Conservation (phyloP, 2,329 filamentous ascomycete species). For the Calonectria ilicicola region DNA sequence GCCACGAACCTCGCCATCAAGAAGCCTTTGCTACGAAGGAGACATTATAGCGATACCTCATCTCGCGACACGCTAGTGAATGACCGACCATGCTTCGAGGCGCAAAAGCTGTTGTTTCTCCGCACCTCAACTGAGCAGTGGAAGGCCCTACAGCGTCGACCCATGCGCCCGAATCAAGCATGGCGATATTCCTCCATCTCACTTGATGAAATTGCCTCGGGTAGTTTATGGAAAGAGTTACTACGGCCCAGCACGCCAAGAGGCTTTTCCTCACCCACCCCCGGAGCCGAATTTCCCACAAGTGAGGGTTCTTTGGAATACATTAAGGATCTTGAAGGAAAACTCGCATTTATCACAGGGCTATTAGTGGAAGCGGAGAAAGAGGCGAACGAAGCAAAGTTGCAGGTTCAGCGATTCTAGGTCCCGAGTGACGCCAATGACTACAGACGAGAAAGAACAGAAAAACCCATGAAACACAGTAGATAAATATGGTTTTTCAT, state of each 20-base stretch:
- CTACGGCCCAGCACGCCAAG: neutral
- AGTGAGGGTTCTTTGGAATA: neutral
- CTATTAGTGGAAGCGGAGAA: neutral
- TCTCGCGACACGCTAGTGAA: neutral
- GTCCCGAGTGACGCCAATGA: no score
- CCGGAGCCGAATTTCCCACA: neutral
- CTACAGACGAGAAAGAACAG: no score
- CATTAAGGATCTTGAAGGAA: neutral
- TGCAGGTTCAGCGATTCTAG: neutral
- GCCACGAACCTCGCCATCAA: neutral
- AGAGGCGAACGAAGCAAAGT: neutral
- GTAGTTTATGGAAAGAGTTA: neutral
- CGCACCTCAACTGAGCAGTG: neutral
- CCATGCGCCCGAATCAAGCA: neutral
- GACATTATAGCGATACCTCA: neutral
- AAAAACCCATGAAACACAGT: no score
- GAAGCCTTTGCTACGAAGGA: neutral
- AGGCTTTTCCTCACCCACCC: neutral
- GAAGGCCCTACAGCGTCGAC: neutral
- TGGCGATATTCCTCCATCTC: neutral
- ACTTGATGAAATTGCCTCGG: neutral
- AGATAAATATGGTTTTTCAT: no score
- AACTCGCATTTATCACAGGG: neutral
- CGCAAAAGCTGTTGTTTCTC: neutral
- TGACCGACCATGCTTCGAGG: neutral